Percentiles rank a stretch among this genome's conserved stretches.
phyloP scores from a whole-genome alignment of 1,284 basidiomycete genomes.

The Sporisorium graminicola region DNA sequence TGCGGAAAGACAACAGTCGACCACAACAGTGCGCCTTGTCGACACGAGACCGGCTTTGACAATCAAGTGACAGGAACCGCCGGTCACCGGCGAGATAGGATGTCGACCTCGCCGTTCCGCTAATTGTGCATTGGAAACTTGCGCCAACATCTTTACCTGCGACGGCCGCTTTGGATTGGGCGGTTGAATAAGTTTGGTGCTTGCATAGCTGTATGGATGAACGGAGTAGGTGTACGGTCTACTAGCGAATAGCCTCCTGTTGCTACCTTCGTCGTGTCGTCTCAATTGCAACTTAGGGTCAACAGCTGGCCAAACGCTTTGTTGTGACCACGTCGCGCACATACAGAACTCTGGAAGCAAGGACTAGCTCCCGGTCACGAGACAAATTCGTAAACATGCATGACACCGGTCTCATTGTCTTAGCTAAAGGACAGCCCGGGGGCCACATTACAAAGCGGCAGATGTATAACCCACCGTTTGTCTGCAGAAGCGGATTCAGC shows the following conservation, averaged over 20 bases:
- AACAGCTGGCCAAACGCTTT: background rate
- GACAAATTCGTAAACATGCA: background rate
- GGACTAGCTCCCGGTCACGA: background rate
- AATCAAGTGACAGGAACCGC: background rate
- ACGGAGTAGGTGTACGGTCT: no score
- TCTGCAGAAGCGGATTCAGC: background rate
- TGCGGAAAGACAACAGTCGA: background rate
- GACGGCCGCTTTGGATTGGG: background rate
- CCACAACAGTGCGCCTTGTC: background rate
- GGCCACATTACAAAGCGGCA: background rate
- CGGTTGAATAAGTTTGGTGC: background rate
- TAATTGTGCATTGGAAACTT: background rate
- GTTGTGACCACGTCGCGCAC: background rate
- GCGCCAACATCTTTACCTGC: no score
- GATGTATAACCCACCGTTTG: background rate
- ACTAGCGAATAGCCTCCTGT: no score
- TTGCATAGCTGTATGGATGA: background rate
- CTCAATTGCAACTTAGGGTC: no score
- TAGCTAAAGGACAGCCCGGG: background rate
- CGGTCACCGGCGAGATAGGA: background rate
- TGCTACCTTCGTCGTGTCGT: no score
- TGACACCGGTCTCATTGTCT: background rate
- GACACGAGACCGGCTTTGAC: background rate
- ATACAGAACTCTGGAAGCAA: background rate
- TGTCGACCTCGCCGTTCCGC: background rate